phyloP scores from a whole-genome alignment of 306 rosid species.

The Trichosanthes truncata region DNA sequence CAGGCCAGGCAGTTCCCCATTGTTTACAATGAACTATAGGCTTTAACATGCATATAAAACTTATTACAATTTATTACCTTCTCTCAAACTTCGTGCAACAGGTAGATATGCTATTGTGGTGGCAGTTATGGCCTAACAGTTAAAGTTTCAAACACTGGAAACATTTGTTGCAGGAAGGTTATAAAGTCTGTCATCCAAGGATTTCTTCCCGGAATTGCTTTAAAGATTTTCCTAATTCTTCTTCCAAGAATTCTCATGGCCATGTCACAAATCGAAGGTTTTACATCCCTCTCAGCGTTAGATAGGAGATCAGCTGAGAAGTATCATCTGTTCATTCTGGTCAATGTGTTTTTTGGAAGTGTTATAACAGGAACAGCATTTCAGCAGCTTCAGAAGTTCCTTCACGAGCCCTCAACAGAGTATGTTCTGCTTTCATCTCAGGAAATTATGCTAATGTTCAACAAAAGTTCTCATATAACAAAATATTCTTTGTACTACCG shows the following conservation, averaged over 20 bases:
- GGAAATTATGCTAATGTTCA: background rate
- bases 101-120: background rate
- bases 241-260: conserved; percentile 69
- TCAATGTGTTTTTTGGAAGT: conserved; percentile 91
- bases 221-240: conserved; percentile 63
- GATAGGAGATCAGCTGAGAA: conserved; percentile 80
- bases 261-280: conserved; percentile 82
- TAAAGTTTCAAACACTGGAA: conserved; percentile 17
- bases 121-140: conserved; percentile 6
- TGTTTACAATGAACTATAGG: conserved; percentile 8
- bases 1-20: background rate
- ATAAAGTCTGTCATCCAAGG: conserved; percentile 73
- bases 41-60: conserved; percentile 2
- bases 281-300: conserved; percentile 48
- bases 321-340: conserved; percentile 59
- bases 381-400: conserved; percentile 57
- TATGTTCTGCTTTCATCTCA: conserved; percentile 20
- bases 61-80: conserved; percentile 4
- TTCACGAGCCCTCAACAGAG: conserved; percentile 53
- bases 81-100: conserved; percentile 9
- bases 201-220: conserved; percentile 80
- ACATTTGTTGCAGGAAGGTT: conserved; percentile 38
- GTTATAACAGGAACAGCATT: conserved; percentile 79
- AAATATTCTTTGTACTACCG: background rate
- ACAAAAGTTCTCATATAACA: background rate